Evolutionary conservation across 2,329 filamentous ascomycete species (phyloP).

Genomic region (Pyrenochaeta sp.): DNA sequence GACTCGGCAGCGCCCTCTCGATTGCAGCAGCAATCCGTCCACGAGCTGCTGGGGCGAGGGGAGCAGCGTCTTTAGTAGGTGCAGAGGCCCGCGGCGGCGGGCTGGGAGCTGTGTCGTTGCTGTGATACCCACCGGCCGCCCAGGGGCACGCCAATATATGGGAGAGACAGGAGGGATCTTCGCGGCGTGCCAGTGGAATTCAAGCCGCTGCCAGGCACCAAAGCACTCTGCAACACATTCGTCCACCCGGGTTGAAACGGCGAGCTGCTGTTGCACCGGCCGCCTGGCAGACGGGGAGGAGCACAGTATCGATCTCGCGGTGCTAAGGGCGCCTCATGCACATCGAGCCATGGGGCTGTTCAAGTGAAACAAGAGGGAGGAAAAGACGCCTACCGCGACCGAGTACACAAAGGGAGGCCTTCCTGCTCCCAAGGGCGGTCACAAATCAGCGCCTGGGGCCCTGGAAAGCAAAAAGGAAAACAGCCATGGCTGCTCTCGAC

Average conservation of each 20-base stretch:
- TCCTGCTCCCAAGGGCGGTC: slow-evolving; percentile 38
- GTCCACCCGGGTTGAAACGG: slow-evolving; percentile 48
- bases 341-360: slow-evolving; percentile 46
- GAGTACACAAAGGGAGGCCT: slow-evolving; percentile 48
- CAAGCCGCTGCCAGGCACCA: slow-evolving; percentile 51
- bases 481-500: slow-evolving; percentile 32
- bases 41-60: slow-evolving; percentile 45
- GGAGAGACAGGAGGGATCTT: slow-evolving; percentile 44
- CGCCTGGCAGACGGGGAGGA: slow-evolving; percentile 36
- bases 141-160: slow-evolving; percentile 53
- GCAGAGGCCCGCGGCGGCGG: slow-evolving; percentile 43
- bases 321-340: slow-evolving; percentile 51
- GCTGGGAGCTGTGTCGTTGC: slow-evolving; percentile 48
- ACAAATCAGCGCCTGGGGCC: slow-evolving; percentile 38
- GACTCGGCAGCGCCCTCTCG: slow-evolving; percentile 39
- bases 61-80: slow-evolving; percentile 48
- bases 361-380: slow-evolving; percentile 48
- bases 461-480: slow-evolving; percentile 47
- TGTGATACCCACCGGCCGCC: slow-evolving; percentile 46
- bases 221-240: slow-evolving; percentile 49
- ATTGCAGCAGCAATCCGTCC: slow-evolving; percentile 38
- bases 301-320: slow-evolving; percentile 45
- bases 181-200: slow-evolving; percentile 43
- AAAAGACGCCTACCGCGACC: slow-evolving; percentile 41
- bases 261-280: slow-evolving; percentile 48